Evolutionary conservation across 2,329 filamentous ascomycete genomes (phyloP).

Genomic region (Fusarium armeniacum): DNA sequence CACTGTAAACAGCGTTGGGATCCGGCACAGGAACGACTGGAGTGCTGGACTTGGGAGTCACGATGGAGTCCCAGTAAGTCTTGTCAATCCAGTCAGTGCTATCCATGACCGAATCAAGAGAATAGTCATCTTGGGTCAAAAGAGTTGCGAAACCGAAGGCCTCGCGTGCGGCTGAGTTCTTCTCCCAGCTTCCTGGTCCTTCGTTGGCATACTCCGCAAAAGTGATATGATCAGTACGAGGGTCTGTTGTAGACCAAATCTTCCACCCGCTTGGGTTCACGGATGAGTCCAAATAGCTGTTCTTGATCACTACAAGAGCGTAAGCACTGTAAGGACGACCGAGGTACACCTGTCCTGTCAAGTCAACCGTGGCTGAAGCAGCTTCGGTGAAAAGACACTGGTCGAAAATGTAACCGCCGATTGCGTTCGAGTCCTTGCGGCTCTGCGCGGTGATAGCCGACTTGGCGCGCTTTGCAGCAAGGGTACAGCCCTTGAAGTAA

Average conservation of each 20-base stretch:
- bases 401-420: constrained; percentile 60
- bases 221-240: constrained; percentile 66
- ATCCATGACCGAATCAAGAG: constrained; percentile 39
- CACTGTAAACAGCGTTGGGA: constrained; percentile 54
- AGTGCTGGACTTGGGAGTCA: constrained; percentile 39
- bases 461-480: constrained; percentile 37
- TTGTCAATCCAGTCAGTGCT: constrained; percentile 47
- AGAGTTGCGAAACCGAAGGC: constrained; percentile 41
- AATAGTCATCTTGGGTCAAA: constrained; percentile 38
- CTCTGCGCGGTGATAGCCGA: constrained; percentile 49
- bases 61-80: constrained; percentile 42
- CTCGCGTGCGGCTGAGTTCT: constrained; percentile 39
- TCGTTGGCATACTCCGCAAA: constrained; percentile 73
- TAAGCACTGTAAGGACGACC: constrained; percentile 63
- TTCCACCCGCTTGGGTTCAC: constrained; percentile 49
- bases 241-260: constrained; percentile 71
- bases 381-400: constrained; percentile 54
- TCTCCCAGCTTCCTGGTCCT: constrained; percentile 56
- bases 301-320: constrained; percentile 62
- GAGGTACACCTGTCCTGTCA: constrained; percentile 58
- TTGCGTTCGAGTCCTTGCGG: constrained; percentile 46
- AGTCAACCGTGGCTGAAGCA: constrained; percentile 39
- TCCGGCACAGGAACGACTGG: constrained; percentile 26
- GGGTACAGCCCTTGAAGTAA: constrained; percentile 46
- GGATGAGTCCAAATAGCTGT: constrained; percentile 59